phyloP scores from a whole-genome alignment of 495 filamentous ascomycete genomes.

The Aspergillus avenaceus region DNA sequence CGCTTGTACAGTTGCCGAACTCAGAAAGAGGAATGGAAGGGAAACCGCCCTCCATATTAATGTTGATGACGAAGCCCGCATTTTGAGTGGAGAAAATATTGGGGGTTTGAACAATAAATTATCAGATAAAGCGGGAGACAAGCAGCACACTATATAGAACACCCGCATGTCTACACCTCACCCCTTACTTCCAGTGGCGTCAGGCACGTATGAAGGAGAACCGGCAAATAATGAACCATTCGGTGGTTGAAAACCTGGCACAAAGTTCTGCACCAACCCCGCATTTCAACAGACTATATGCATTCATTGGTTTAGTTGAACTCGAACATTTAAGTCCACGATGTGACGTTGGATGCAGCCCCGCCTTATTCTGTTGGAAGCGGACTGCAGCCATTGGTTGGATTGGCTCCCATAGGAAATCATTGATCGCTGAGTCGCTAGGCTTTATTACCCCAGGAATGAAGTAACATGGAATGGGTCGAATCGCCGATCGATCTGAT shows the following conservation, averaged over 20 bases:
- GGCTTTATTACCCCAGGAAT: too few relatives aligned
- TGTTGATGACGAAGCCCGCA: neutral
- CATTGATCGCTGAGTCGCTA: too few relatives aligned
- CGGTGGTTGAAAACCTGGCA: neutral
- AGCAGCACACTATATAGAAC: neutral
- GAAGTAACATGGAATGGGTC: neutral
- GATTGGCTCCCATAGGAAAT: too few relatives aligned
- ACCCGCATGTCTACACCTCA: neutral
- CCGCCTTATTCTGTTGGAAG: too few relatives aligned
- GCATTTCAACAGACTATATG: neutral
- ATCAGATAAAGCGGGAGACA: neutral
- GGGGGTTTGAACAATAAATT: neutral
- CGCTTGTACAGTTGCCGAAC: conserved; percentile 5
- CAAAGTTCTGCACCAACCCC: neutral
- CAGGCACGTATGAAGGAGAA: too few relatives aligned
- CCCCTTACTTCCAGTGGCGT: neutral
- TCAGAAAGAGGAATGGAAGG: neutral
- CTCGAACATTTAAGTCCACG: neutral
- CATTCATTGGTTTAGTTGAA: neutral
- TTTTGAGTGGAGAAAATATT: neutral
- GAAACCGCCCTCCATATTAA: neutral
- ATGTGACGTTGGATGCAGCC: neutral
- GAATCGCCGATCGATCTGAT: neutral
- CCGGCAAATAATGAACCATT: neutral
- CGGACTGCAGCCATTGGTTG: neutral